Base-by-base conservation (phyloP, 257 asterid genomes). In the Solanum virginianum region DNA sequence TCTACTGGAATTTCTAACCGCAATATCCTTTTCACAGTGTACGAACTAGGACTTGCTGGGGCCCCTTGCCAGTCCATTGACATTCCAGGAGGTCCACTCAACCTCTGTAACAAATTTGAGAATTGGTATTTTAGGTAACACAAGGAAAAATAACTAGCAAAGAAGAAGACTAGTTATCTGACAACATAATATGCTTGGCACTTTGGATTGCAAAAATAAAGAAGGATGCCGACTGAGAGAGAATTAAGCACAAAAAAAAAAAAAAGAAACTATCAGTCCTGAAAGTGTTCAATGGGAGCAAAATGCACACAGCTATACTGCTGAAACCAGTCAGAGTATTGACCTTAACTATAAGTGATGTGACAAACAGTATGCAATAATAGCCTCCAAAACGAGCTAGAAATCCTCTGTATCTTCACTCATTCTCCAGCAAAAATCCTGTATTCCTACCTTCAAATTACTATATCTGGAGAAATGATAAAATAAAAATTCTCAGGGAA, bases 31-130 rank as follows among this genome's bases (percentile, higher is more conserved):
- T 95, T 97, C 79, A 95, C 96, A 6, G 99, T 95, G 87, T 88
- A 93, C 53, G 99, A 90, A 88, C 98, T 97, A 75, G 99, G 99
- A 89, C 99, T 97, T 83, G 99, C 98, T 10, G 99, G 99, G 59
- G 99, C 98, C 77, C 99, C 99, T 92, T 93, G 99, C 99, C 99
- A 97, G 89, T 94, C 98, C 99, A 97, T 97, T 22, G 95, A 88
- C 99, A 95, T 97, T 85, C 98, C 98, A 87, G 93, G 94, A 84
- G 95, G 97, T 75, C 95, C 96, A 84, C 91, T 88, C 87, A 94
- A 79, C 91, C 98, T 92, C 99, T 97, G 98, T 60, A 68, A 63
- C 57, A 71, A 13, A 80, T 62, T 17, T 53, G 45, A 89, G 47
- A 87, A 60, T 82, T 26, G 10, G 29, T 3, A 80, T 63, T 22